These are phyloP conservation scores for Phialophora expanda DNA, from an alignment of 2,329 filamentous ascomycete genomes.

Conservation along the genomic window DNA sequence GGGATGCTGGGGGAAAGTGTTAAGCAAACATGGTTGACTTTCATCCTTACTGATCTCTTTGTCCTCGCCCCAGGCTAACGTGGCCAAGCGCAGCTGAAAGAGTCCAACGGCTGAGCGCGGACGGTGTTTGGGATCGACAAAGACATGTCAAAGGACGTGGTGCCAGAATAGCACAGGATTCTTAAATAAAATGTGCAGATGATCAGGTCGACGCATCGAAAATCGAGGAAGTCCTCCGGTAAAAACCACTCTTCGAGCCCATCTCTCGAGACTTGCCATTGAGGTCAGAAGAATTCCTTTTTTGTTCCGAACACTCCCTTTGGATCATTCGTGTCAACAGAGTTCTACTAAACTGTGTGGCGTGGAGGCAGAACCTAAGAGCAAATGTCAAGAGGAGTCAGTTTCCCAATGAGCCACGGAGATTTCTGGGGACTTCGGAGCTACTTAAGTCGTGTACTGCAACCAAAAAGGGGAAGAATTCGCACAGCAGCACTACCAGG, in stretches of 20 bases:
- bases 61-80: neutral
- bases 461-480: too few relatives aligned
- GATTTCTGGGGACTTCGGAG: too few relatives aligned
- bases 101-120: neutral
- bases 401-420: too few relatives aligned
- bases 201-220: slow-evolving; percentile 36
- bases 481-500: too few relatives aligned
- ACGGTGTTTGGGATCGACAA: neutral
- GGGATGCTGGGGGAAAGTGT: neutral
- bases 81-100: slow-evolving; percentile 1
- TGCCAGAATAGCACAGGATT: neutral
- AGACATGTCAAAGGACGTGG: neutral
- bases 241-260: neutral
- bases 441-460: too few relatives aligned
- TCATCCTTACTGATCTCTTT: slow-evolving; percentile 18
- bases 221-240: neutral
- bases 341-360: neutral
- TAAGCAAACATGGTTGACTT: neutral
- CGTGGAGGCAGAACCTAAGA: neutral
- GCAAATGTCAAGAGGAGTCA: neutral
- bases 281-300: neutral
- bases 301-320: neutral
- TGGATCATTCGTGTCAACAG: neutral
- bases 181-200: neutral
- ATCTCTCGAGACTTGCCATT: neutral